phyloP scores from a whole-genome alignment of 768 basidiomycete species.

The Mycena kentingensis region DNA sequence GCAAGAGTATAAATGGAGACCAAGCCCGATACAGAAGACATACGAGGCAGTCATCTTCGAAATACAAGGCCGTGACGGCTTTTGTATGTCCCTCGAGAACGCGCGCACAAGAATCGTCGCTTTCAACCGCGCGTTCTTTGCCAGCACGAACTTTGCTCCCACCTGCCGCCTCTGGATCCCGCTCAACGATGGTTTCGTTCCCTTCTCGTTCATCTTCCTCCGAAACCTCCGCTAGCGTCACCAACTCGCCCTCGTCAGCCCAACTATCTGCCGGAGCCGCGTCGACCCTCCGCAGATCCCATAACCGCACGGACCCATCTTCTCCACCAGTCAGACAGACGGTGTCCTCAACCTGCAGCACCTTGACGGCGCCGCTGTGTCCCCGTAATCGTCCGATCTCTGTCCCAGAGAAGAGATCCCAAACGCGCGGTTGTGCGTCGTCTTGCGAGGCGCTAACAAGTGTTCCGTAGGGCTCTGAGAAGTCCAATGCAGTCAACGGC shows the following conservation, averaged over 20 bases:
- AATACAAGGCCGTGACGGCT: slow-evolving; percentile 90
- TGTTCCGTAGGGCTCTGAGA: slow-evolving; percentile 95
- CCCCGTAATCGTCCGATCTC: slow-evolving; percentile 86
- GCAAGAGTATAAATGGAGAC: slow-evolving; percentile 24
- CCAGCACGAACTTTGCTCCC: slow-evolving; percentile 44
- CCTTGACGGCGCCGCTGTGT: slow-evolving; percentile 80
- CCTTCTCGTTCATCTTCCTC: slow-evolving; percentile 67
- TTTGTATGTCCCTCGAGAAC: slow-evolving; percentile 90
- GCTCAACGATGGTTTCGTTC: slow-evolving; percentile 51
- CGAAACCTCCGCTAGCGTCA: slow-evolving; percentile 61
- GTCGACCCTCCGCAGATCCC: slow-evolving; percentile 88
- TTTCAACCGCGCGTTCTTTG: slow-evolving; percentile 38
- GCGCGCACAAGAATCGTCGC: slow-evolving; percentile 66
- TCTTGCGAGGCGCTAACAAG: slow-evolving; percentile 87
- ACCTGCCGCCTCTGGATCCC: slow-evolving; percentile 38
- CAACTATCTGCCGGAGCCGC: slow-evolving; percentile 64
- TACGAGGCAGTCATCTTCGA: slow-evolving; percentile 92
- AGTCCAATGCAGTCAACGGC: slow-evolving; percentile 87
- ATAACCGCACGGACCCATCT: slow-evolving; percentile 82
- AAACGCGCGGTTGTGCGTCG: slow-evolving; percentile 86
- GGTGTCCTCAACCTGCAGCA: slow-evolving; percentile 89
- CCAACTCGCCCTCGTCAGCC: slow-evolving; percentile 51
- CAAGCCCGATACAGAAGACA: slow-evolving; percentile 24
- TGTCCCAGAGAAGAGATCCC: slow-evolving; percentile 90
- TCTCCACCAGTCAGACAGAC: slow-evolving; percentile 89